Evolutionary conservation across 1,139 yeast genomes (phyloP), one percentile per base, ranked within the genome.

Genomic region (Kodamaea derodonti): DNA sequence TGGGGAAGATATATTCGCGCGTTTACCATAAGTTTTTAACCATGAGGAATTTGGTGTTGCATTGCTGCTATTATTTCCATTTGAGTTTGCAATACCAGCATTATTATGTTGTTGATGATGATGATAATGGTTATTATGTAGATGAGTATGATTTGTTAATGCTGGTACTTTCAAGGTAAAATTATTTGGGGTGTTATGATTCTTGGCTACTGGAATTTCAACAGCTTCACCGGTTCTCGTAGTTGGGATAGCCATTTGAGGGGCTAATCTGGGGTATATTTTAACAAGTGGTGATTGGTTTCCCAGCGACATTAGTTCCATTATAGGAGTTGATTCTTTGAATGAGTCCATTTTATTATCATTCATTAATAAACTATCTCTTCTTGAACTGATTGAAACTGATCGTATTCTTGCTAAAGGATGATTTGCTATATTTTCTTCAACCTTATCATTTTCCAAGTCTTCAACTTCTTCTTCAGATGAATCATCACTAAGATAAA

Each of bases 161-260:
- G 26, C 26, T 8, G 26, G 26, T 12, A 24, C 26, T 12, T 24
- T 24, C 14, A 24, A 12, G 12, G 26, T 12, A 24, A 24, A 24
- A 12, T 24, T 27, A 12, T 16, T 29, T 5, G 22, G 14, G 8
- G 48, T 48, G 48, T 45, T 51, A 5, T 59, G 50, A 22, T 54
- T 59, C 41, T 60, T 56, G 12, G 66, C 52, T 1, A 75, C 70
- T 1, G 85, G 82, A 15, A 84, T 84, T 50, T 84, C 94, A 4
- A 84, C 75, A 0, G 92, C 75, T 47, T 80, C 94, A 2, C 95
- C 95, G 23, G 78, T 74, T 39, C 88, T 60, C 0, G 94, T 83
- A 0, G 95, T 84, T 0, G 95, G 92, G 27, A 85, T 85, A 0
- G 95, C 85, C 81, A 85, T 78, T 48, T 72, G 73, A 1, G 90